Base-by-base conservation (phyloP, 805 yeast genomes). In the Myxozyma lipomycoides region DNA sequence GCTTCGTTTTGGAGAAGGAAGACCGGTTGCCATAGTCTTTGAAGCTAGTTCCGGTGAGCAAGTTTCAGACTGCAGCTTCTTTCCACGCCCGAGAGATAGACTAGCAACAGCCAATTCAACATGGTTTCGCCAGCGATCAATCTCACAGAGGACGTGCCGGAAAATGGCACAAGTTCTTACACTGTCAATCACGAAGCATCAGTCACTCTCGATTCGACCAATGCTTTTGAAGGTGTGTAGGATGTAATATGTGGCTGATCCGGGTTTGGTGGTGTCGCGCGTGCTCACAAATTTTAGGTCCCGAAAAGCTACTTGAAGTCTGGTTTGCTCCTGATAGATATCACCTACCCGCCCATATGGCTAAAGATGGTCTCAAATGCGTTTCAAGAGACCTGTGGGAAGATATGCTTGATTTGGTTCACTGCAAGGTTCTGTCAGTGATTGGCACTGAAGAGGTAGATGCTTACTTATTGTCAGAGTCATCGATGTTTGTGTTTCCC, bases 271-370 rank as follows among this genome's bases (percentile, higher is more conserved):
- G n/a, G n/a, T n/a, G n/a, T n/a, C 19, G 36, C 32, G 3, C 25
- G 9, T 51, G 46, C 45, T 42, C 45, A 46, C 49, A 21, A 21
- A 34, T n/a, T 40, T 23, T 36, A 56, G 61, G 98, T 4, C 98
- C 98, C 28, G 98, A 91, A 69, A 93, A 91, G 69, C 74, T 91
- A 50, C 73, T 93, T 38, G 96, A 91, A 67, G 74, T 91, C 51
- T 90, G 96, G 96, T 82, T 89, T 65, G 81, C 82, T 61, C 77
- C 83, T 10, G 67, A 73, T 35, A 72, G 71, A 37, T 52, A 64
- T 23, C 59, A 67, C n/a, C 61, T 74, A 18, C 77, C 78, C 1
- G 28, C 61, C 24, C 66, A 72, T 10, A 63, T 69, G 62, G 56
- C 62, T 7, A 5, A 73, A 71, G 35, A 43, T 6, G 65, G 87